Evolutionary conservation across 495 filamentous ascomycete species (phyloP), one percentile per base, ranked within the genome.

Genomic region (Letharia columbiana): DNA sequence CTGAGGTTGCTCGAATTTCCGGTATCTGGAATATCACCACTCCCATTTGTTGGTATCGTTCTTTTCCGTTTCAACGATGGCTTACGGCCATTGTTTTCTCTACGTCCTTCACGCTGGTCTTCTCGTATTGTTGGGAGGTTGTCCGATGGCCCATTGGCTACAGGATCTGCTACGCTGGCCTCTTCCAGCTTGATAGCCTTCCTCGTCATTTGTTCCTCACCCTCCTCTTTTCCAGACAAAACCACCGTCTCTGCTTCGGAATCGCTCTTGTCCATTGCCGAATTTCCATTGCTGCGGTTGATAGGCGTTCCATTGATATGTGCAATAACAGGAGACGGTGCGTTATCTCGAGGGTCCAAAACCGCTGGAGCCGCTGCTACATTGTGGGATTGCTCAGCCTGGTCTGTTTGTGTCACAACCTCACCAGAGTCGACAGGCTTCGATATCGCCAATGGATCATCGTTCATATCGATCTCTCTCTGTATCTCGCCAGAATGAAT

Each of bases 201-300:
- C 41, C 83, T 82, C 67, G 82, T 81, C 73, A 89, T 89, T 64
- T 87, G 84, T 2, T 86, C 84, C 33, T 86, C 87, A 70, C 86
- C 73, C 52, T 86, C 86, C 70, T 90, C 85, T 65, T 89, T 89
- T 49, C 87, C 87, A 31, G 87, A 85, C 33, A 91, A 79, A 57
- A 91, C 87, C 66, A 91, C 89, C 9, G 89, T 92, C 76, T 91
- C 89, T 65, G 89, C 89, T 74, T 92, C 89, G 17, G 89, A 91
- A 72, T 91, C 88, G 63, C 81, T 84, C 47, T 85, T 83, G 65
- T 70, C 76, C 39, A 60, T 39, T 44, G 74, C 61, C 33, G 64
- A 17, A n/a, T 66, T 59, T 31, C 58, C 59, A 61, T 66, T 61
- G 23, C 49, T 66, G 28, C 40, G 33, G 56, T 54, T 42, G 23